Base-by-base conservation (phyloP, 2,329 filamentous ascomycete species). In the Ceratocystiopsis sp. region DNA sequence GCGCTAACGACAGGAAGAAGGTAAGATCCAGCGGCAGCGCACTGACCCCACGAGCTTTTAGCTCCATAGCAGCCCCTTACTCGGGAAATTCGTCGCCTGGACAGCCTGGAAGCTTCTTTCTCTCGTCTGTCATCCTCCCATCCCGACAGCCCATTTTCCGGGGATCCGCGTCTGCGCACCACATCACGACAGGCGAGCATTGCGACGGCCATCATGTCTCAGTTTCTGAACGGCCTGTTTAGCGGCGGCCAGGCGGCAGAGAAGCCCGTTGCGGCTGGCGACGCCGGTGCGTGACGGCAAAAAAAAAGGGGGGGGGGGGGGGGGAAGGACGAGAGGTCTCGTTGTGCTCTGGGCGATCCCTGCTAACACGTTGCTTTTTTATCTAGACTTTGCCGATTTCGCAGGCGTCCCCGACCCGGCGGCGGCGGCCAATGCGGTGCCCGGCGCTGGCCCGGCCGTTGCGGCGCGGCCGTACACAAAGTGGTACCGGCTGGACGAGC, bases 401-500 rank as follows among this genome's bases (percentile, higher is more conserved):
- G 84, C 85, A 12, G 41, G 76, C 50, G 80, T 78, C 53, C 75
- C 85, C 50, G 76, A 81, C 17, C 78, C 84, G 45, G 61, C 67
- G 19, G 71, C 71, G 45, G 63, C 57, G 16, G 25, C 5, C 10
- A 29, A 29, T 29, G 62, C 72, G 47, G 59, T 67, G 56, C 63
- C 63, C 41, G 59, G 66, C 14, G 37, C 43, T 40, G 53, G 56
- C 32, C 68, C 71, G 47, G 66, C 65, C 38, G 59, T 63, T 39
- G 67, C 69, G 38, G 61, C 59, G 37, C 65, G 68, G 21, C 82
- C 84, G 14, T 95, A 81, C 61, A 94, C 86, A 42, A 85, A 84
- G 68, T 98, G 91, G 91, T 98, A 96, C 66, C 85, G 86, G 45
- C 69, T 96, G 48, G 91, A 93, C 72, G 87, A 96, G 72, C 85